Evolutionary conservation across 208 protist genomes (phyloP), one percentile per base, ranked within the genome.

Genomic region (Acanthamoeba polyphaga): DNA sequence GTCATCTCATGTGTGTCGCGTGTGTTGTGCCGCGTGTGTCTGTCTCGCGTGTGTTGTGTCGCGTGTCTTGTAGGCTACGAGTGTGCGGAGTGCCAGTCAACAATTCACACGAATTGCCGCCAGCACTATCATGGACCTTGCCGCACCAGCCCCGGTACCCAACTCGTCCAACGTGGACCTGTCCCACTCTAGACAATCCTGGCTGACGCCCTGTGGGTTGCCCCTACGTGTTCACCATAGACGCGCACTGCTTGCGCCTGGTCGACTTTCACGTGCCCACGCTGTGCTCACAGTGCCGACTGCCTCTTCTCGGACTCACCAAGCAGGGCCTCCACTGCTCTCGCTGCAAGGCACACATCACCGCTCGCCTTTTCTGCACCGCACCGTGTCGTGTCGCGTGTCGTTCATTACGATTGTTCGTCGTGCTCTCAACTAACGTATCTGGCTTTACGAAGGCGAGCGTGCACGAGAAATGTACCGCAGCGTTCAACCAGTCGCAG

Each of bases 281-380:
- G 38, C 38, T 51, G 43, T 82, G 72, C 72, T 43, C 72, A 15
- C 13, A 53, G 32, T 82, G 72, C 43, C 5, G 72, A 38, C 6
- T 27, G 72, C 32, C 43, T 7, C 43, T 82, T 3, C 38, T 82
- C 22, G 72, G 72, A 17, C n/a, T 82, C 32, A 9, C 38, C 43
- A 82, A 82, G 22, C 72, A 82, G 38, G 72, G 72, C 22, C 72
- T 82, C 34, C 22, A 82, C 72, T 82, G 72, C 72, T 6, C 72
- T 0, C 27, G n/a, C 34, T 82, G 72, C 22, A 9, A 27, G 72
- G 68, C 46, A 46, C 12, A 72, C 38, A 38, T 38, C 38, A 38
- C 38, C 38, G 38, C 38, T 38, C 1, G 38, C 3, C 34, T 8
- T 46, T 76, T 19, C 32, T 76, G 68, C 34, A 3, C 27, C 53